Base-by-base conservation (phyloP, 2,329 filamentous ascomycete genomes). In the Didymella segeticola region DNA sequence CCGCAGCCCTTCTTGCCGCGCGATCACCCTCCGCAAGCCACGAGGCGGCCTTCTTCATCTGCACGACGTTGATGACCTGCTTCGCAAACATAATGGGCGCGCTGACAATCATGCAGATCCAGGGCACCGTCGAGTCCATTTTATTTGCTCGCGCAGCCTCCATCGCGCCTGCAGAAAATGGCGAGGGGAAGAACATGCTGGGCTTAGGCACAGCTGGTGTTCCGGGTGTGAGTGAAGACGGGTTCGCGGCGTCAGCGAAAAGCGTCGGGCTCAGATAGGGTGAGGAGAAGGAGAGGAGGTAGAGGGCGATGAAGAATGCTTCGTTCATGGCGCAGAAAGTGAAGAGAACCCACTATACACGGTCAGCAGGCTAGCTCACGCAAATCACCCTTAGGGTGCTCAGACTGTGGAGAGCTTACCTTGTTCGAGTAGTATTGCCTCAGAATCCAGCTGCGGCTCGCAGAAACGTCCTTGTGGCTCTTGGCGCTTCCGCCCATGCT, bases 371-470 rank as follows among this genome's bases (percentile, higher is more conserved):
- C 10, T 3, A 19, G 20, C 10, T 25, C 15, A 11, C n/a, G 27
- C n/a, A 36, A 23, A 9, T 29, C 12, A n/a, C 22, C 14, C 5
- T 20, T 5, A 15, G 37, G 9, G 42, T 37, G 23, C 29, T 29
- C 15, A n/a, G 14, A 17, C 9, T 23, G 17, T 37, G 10, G 12
- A 4, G 22, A 8, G 77, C 85, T 53, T 79, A 96, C 93, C 84
- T 91, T 96, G 82, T 96, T 98, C 60, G 91, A 93, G 78, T 99
- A 99, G 82, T 99, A 99, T 53, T 96, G 81, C 77, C 96, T 95
- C 74, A 99, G 79, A 54, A 98, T 82, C 86, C 88, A 91, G 80
- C 91, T 96, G 74, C 92, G 83, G 73, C 85, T 90, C 77, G 89
- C 88, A 72, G 96, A 91, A 46, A 99, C 88, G 67, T 90, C 93